Base-by-base conservation (phyloP, 1,284 basidiomycete genomes). In the Trichosporon inkin region DNA sequence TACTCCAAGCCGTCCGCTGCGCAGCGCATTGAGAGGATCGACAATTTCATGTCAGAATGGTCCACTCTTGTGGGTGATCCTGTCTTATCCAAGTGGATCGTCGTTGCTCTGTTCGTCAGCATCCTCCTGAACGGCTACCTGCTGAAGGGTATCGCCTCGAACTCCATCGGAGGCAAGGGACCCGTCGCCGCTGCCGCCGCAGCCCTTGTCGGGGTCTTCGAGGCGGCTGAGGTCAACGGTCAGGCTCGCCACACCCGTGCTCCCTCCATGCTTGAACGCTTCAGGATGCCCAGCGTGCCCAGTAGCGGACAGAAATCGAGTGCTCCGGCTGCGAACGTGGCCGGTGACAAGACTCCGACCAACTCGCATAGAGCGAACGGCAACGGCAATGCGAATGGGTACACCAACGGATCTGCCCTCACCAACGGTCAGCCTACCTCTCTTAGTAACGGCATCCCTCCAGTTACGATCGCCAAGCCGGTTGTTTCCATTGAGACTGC, bases 71-170 rank as follows among this genome's bases (percentile, higher is more conserved):
- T 97, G 56, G 92, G 92, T 34, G 95, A 99, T 73, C 95, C 95
- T 0, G 86, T 98, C 57, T 81, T 99, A 67, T 88, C 86, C 71
- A 99, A 99, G 81, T 96, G 92, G 90, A 95, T 99, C 70, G 89
- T 97, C 57, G 82, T 93, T 56, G 82, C 89, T 16, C 85, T 99
- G 35, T 88, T 86, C 3, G 84, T 95, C 67, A 92, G 88, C 65
- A 88, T 99, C 65, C 85, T 88, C 63, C 82, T 99, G 65, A 99
- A 99, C 70, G 93, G 92, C 1, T 97, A 93, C 75, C 82, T 99
- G 35, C 83, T 99, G 64, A 95, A 93, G 78, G 84, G 84, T 16
- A 84, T 85, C 62, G 82, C 83, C 0, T 79, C 71, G 58, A 75
- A 75, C 59, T 75, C 74, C 19, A 77, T 79, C 57, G 77, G 77